A percentile compares a stretch with the other conserved stretches of the same genome.
These are phyloP conservation scores for Thielaviopsis ethacetica DNA, from an alignment of 2,329 filamentous ascomycete species.

Conservation along the genomic window DNA sequence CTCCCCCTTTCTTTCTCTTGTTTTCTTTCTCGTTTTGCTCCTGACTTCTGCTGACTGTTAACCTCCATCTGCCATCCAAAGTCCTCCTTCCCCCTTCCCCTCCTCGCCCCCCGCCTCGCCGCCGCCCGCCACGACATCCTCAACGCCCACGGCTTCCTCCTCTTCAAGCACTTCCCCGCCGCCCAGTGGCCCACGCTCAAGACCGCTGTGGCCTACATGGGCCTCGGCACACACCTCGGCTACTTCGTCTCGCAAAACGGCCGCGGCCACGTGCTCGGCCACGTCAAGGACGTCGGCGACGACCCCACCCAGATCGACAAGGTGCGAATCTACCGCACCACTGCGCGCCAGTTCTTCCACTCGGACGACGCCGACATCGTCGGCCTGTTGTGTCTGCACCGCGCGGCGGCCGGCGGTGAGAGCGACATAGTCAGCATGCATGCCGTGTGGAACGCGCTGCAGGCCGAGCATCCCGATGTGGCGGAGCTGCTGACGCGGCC, in stretches of 20 bases:
- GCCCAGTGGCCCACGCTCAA: conserved; percentile 61
- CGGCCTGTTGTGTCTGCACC: conserved; percentile 64
- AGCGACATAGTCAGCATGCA: conserved; percentile 67
- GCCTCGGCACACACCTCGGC: conserved; percentile 67
- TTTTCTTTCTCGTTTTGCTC: no score
- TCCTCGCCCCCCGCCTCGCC: conserved; percentile 21
- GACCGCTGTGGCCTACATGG: conserved; percentile 80
- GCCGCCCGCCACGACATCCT: conserved; percentile 31
- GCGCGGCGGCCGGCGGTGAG: conserved; percentile 66
- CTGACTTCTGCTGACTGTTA: no score
- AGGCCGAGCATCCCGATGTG: conserved; percentile 59
- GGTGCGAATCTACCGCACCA: conserved; percentile 80
- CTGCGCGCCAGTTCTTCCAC: conserved; percentile 42
- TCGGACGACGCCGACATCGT: conserved; percentile 72
- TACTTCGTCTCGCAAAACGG: conserved; percentile 83
- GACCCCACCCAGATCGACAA: conserved; percentile 63
- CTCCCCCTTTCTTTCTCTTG: no score
- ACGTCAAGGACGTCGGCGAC: conserved; percentile 78
- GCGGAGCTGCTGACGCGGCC: conserved; percentile 59
- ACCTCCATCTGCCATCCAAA: conserved; percentile 10
- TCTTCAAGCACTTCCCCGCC: conserved; percentile 77
- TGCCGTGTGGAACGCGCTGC: conserved; percentile 66
- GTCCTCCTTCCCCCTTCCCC: conserved; percentile 28
- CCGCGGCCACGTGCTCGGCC: conserved; percentile 68
- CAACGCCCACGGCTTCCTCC: conserved; percentile 75